phyloP scores from a whole-genome alignment of 2,329 filamentous ascomycete species.

The Alternaria conjuncta region DNA sequence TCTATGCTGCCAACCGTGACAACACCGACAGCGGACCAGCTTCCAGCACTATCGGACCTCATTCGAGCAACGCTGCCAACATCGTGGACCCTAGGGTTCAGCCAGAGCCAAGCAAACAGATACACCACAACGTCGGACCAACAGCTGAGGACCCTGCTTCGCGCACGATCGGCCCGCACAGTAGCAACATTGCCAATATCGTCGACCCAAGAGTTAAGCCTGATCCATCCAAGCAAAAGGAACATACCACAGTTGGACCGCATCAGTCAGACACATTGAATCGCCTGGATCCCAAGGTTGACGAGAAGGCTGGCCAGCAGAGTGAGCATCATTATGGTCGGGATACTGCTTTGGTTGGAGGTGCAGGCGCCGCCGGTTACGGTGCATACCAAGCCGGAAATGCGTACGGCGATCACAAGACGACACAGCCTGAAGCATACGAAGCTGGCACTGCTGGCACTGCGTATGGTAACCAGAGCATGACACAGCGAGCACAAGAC shows the following conservation, averaged over 20 bases:
- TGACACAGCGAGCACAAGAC: slow-evolving; percentile 37
- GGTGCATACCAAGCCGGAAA: slow-evolving; percentile 44
- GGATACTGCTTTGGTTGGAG: slow-evolving; percentile 40
- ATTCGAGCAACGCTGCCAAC: slow-evolving; percentile 43
- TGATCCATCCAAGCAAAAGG: slow-evolving; percentile 38
- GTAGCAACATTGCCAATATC: slow-evolving; percentile 42
- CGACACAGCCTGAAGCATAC: slow-evolving; percentile 30
- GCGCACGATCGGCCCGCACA: slow-evolving; percentile 38
- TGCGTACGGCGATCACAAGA: slow-evolving; percentile 36
- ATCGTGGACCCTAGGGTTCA: slow-evolving; percentile 43
- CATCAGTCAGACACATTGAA: slow-evolving; percentile 37
- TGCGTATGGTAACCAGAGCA: not conserved
- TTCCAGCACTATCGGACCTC: slow-evolving; percentile 36
- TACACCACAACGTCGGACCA: slow-evolving; percentile 27
- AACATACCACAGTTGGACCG: slow-evolving; percentile 31
- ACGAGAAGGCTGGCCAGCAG: slow-evolving; percentile 20
- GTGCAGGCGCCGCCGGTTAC: slow-evolving; percentile 38
- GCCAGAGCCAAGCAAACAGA: slow-evolving; percentile 25
- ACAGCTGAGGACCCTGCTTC: slow-evolving; percentile 33
- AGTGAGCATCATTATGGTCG: slow-evolving; percentile 30
- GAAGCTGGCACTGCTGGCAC: not conserved
- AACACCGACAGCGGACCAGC: slow-evolving; percentile 29
- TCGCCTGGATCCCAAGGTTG: slow-evolving; percentile 33
- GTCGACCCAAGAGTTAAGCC: slow-evolving; percentile 41
- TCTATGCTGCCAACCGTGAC: slow-evolving; percentile 24